A percentile compares a stretch with the other conserved stretches of the same genome.
Evolutionary conservation across 495 filamentous ascomycete genomes (phyloP).

Genomic region (Talaromyces stipitatus): DNA sequence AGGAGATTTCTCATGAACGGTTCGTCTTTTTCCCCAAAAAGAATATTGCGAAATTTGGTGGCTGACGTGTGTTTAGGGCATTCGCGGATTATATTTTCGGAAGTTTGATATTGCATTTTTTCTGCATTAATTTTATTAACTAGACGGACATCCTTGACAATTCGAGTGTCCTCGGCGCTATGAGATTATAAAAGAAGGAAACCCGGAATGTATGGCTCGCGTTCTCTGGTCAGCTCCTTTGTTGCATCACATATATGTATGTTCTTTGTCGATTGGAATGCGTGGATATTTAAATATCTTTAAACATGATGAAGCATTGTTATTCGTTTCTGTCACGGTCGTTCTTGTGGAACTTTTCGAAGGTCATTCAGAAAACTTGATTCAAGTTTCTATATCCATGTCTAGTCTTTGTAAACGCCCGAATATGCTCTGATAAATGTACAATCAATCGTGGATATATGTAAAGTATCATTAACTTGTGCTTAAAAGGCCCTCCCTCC

Average conservation of each 20-base stretch:
- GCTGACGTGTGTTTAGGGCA: conserved; percentile 46
- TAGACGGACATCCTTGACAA: conserved; percentile 28
- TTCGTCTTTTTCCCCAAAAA: conserved; percentile 16
- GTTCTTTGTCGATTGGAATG: neutral
- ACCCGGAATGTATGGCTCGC: too few relatives aligned
- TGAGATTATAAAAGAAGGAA: too few relatives aligned
- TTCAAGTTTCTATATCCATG: neutral
- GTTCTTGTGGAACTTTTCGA: too few relatives aligned
- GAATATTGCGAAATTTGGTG: neutral
- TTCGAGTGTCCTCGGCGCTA: too few relatives aligned
- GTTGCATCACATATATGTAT: neutral
- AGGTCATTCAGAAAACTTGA: neutral
- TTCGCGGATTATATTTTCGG: conserved; percentile 97
- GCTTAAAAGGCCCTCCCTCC: conserved; percentile 25
- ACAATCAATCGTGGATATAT: too few relatives aligned
- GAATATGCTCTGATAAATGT: neutral
- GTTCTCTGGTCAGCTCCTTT: too few relatives aligned
- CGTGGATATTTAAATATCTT: neutral
- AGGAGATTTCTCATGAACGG: conserved; percentile 41
- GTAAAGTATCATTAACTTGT: neutral
- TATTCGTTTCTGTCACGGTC: neutral
- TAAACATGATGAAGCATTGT: neutral
- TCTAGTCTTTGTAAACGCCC: neutral
- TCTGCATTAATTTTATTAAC: conserved; percentile 99
- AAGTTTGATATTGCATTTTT: conserved; percentile 93